These are phyloP conservation scores for Fusarium buharicum DNA, from an alignment of 2,329 filamentous ascomycete species.

Conservation along the genomic window DNA sequence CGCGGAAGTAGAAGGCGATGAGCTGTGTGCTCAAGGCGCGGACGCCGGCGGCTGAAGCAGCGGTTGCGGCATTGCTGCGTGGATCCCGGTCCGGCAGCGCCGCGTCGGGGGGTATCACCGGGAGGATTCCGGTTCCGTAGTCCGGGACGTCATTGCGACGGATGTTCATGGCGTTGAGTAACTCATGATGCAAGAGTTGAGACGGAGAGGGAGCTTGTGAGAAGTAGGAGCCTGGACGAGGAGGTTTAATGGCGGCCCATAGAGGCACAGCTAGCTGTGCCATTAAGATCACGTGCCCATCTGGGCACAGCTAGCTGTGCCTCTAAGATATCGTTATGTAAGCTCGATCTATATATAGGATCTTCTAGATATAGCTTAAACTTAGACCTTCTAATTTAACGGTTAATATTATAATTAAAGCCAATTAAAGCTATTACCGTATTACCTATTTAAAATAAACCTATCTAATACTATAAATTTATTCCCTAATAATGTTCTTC, in stretches of 20 bases:
- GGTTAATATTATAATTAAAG: too few species aligned
- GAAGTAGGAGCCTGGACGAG: slow-evolving; percentile 9
- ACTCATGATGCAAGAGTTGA: slow-evolving; percentile 44
- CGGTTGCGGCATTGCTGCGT: slow-evolving; percentile 68
- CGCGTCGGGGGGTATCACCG: slow-evolving; percentile 56
- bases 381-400: too few species aligned
- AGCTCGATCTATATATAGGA: too few species aligned
- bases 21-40: slow-evolving; percentile 85
- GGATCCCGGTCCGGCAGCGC: slow-evolving; percentile 58
- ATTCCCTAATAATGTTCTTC: too few species aligned
- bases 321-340: too few species aligned
- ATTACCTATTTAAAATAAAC: too few species aligned
- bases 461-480: too few species aligned
- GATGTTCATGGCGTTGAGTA: slow-evolving; percentile 49
- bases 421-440: too few species aligned
- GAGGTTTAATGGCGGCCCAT: slow-evolving; percentile 14
- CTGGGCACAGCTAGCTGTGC: too few species aligned
- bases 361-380: too few species aligned
- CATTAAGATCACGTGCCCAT: too few species aligned
- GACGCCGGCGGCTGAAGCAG: slow-evolving; percentile 85
- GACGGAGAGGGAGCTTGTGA: not conserved
- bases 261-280: too few species aligned
- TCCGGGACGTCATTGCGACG: slow-evolving; percentile 49
- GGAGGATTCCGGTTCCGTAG: slow-evolving; percentile 52
- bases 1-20: slow-evolving; percentile 90